Conservation (phyloP, 148 eudicot genomes). For the Silene latifolia region DNA sequence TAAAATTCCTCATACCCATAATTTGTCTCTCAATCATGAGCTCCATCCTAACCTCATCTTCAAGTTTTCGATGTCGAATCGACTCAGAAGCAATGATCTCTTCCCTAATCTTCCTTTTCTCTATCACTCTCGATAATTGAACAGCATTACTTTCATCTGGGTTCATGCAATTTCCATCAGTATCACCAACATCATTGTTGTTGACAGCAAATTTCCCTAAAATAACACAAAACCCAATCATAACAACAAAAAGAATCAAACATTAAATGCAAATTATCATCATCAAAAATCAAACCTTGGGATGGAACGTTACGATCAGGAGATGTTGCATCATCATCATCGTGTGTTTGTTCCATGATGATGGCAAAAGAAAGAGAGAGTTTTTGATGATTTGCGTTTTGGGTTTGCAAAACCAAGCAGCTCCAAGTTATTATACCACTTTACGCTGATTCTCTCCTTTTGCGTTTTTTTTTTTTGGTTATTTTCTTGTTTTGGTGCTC, state of each 20-base stretch:
- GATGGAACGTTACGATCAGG: not conserved
- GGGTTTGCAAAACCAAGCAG: not conserved
- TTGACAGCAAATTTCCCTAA: conserved; percentile 1
- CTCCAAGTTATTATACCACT: not conserved
- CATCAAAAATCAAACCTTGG: not conserved
- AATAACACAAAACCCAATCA: not conserved
- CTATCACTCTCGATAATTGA: conserved; percentile 12
- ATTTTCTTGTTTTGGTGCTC: too few relatives aligned
- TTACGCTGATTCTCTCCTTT: not conserved
- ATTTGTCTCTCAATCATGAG: conserved; percentile 14
- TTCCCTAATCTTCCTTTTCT: conserved; percentile 22
- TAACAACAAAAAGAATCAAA: conserved; percentile 8
- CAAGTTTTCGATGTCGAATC: conserved; percentile 7
- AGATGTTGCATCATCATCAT: not conserved
- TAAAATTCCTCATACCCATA: conserved; percentile 20
- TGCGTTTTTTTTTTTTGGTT: too few relatives aligned
- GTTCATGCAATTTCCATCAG: not conserved
- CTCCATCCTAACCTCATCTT: conserved; percentile 22
- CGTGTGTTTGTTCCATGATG: not conserved
- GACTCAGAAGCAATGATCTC: conserved; percentile 15
- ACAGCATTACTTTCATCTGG: conserved; percentile 1
- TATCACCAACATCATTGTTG: not conserved
- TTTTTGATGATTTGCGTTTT: not conserved
- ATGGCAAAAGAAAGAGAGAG: not conserved
- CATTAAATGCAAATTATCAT: not conserved